Percentiles rank a stretch among this genome's conserved stretches.
Conservation (phyloP, 257 asterid genomes). For the Solanum pimpinellifolium region DNA sequence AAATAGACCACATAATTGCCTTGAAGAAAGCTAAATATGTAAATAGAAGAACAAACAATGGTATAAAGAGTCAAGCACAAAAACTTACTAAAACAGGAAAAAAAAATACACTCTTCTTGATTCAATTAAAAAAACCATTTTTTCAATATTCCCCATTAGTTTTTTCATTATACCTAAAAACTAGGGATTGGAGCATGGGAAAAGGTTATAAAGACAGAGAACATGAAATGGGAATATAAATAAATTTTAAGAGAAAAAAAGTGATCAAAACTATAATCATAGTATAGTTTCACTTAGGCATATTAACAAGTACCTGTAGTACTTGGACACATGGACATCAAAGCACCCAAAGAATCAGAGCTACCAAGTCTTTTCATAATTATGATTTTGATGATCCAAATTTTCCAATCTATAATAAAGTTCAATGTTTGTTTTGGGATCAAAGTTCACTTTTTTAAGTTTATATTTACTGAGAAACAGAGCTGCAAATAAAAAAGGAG, state of each 20-base stretch:
- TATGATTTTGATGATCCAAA: slow-evolving; percentile 4
- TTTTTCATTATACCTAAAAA: not conserved
- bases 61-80: not conserved
- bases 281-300: not conserved
- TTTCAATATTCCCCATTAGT: not conserved
- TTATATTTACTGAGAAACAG: not conserved
- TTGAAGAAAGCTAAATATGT: slow-evolving; percentile 1
- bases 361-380: slow-evolving; percentile 70
- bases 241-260: not conserved
- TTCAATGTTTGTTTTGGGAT: slow-evolving; percentile 2
- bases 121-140: not conserved
- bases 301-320: slow-evolving; percentile 51
- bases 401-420: not conserved
- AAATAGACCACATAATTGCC: not conserved
- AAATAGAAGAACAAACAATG: slow-evolving; percentile 4
- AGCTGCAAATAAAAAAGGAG: not conserved
- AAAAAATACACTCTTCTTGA: not conserved
- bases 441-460: not conserved
- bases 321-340: slow-evolving; percentile 84
- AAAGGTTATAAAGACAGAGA: slow-evolving; percentile 28
- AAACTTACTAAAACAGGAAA: slow-evolving; percentile 21
- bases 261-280: not conserved
- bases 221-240: slow-evolving; percentile 16
- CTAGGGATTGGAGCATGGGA: not conserved
- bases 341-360: slow-evolving; percentile 74